A percentile compares a stretch with the other conserved stretches of the same genome.
phyloP scores from a whole-genome alignment of 2,329 filamentous ascomycete genomes.

The Calonectria pteridis region DNA sequence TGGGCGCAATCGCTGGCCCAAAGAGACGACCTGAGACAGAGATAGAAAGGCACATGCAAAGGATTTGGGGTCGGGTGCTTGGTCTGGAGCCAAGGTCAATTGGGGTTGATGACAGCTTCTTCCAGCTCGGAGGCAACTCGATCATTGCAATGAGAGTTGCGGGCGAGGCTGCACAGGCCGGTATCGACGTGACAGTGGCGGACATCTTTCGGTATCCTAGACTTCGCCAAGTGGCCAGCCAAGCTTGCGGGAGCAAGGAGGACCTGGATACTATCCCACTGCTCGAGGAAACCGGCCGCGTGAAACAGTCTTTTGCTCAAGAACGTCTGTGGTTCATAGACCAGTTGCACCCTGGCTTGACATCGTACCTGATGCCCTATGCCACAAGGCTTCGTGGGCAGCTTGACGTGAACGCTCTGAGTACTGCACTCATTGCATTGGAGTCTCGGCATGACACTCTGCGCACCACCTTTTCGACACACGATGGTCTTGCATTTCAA shows the following conservation, averaged over 20 bases:
- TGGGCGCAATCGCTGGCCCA: background rate
- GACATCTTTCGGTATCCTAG: slow-evolving; percentile 26
- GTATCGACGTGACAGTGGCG: slow-evolving; percentile 21
- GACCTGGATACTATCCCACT: background rate
- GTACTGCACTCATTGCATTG: background rate
- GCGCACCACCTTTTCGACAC: background rate
- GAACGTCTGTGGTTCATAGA: background rate
- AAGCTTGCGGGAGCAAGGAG: background rate
- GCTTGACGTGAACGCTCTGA: background rate
- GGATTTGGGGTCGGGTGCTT: slow-evolving; percentile 54
- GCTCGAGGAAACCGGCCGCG: background rate
- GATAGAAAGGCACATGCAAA: slow-evolving; percentile 41
- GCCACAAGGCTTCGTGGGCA: background rate
- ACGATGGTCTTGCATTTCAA: background rate
- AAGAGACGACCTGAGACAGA: slow-evolving; percentile 16
- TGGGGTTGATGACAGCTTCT: slow-evolving; percentile 60
- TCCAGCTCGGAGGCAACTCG: slow-evolving; percentile 62
- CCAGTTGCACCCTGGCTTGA: background rate
- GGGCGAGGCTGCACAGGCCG: background rate
- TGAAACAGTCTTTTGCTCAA: background rate
- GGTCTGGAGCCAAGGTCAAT: slow-evolving; percentile 49
- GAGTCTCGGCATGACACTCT: background rate
- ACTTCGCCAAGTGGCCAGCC: background rate
- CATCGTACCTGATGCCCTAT: background rate
- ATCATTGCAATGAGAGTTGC: slow-evolving; percentile 62